Evolutionary conservation across 1,139 yeast genomes (phyloP), one percentile per base, ranked within the genome.

Genomic region (Casaregolazyma suthepensis): DNA sequence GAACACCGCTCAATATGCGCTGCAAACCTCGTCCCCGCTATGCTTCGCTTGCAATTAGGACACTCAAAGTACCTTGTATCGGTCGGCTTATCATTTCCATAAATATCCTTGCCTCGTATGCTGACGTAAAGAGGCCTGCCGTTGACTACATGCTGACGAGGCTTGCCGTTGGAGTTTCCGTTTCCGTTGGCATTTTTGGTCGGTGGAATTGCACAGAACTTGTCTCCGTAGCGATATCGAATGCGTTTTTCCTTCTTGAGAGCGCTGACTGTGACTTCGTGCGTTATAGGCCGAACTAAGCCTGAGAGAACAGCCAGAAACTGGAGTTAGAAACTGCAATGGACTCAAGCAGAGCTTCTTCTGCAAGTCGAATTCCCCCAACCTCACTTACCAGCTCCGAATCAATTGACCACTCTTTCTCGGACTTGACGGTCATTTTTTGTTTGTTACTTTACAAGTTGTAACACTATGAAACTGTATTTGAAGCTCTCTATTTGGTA

Each of bases 11-110:
- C 94, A 47, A 91, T 77, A 69, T 93, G 99, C 51, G 88, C 91
- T 2, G 98, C 97, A 74, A 88, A 90, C 56, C 99, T 75, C 42
- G 88, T 84, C 0, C 96, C 96, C 0, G 96, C 93, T 15, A 93
- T 85, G 64, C 85, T 87, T 54, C 99, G 75, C 6, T 81, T 82
- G 69, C 99, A 93, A 61, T 86, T 85, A 15, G 79, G 77, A 70
- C 99, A 93, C 55, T 74, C 79, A 64, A 89, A 88, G 68, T 90
- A 90, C 19, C 75, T 66, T 23, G 71, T 64, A 19, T 75, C 79
- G 2, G 70, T 65, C 6, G 70, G 65, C 56, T 75, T 76, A 46
- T 75, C 78, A 51, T 75, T 74, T 0, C 81, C 80, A 62, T 77
- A 80, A 17, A 80, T 73, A 56, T 80, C 85, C 50, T 71, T 67